phyloP scores from a whole-genome alignment of 2,329 filamentous ascomycete genomes.

The Alternaria arborescens region DNA sequence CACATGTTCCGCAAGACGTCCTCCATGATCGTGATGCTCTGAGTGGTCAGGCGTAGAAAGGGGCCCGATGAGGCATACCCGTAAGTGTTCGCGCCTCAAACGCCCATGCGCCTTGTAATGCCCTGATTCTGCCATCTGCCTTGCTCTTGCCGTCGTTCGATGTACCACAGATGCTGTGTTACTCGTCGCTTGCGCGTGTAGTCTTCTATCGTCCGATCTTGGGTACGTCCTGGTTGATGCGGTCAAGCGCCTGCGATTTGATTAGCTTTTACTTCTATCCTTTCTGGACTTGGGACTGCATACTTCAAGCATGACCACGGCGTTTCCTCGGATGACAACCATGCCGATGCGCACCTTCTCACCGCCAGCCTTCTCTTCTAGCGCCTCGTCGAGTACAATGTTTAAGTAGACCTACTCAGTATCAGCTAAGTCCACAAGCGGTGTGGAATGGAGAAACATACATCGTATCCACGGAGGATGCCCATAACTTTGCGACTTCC shows the following conservation, averaged over 20 bases:
- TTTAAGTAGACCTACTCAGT: conserved; percentile 86
- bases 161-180: conserved; percentile 1
- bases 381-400: conserved; percentile 94
- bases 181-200: conserved; percentile 5
- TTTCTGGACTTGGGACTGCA: not conserved
- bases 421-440: conserved; percentile 4
- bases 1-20: conserved; percentile 18
- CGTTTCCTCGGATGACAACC: conserved; percentile 97
- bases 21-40: conserved; percentile 12
- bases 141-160: not conserved
- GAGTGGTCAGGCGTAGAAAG: conserved; percentile 7
- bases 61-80: conserved; percentile 30
- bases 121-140: conserved; percentile 10
- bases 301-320: conserved; percentile 95
- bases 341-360: conserved; percentile 92
- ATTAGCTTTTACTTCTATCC: conserved; percentile 17
- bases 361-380: conserved; percentile 91
- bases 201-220: conserved; percentile 41
- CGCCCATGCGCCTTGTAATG: conserved; percentile 28
- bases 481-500: conserved; percentile 97
- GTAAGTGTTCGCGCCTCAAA: conserved; percentile 30
- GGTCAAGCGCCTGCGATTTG: conserved; percentile 42
- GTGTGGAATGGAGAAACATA: conserved; percentile 57
- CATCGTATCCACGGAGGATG: conserved; percentile 93
- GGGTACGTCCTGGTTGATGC: conserved; percentile 47